Percentiles rank a stretch among this genome's conserved stretches.
phyloP scores from a whole-genome alignment of 805 yeast species.

The Hanseniaspora lachancei region DNA sequence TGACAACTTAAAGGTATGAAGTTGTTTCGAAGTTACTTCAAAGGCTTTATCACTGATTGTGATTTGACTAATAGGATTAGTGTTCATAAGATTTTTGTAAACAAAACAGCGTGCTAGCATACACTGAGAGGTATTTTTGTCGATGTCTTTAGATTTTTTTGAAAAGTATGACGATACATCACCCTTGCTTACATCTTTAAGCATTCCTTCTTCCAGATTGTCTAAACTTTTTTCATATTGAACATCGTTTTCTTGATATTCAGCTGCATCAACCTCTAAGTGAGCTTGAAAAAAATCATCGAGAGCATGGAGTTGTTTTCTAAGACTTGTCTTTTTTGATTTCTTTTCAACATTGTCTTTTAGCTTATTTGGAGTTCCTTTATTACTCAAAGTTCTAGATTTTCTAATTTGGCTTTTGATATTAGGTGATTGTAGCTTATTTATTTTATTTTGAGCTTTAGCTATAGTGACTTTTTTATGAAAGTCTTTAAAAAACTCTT shows the following conservation, averaged over 20 bases:
- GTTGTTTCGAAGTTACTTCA: not conserved
- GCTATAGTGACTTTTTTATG: not conserved
- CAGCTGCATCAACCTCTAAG: not conserved
- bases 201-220: not conserved
- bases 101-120: not conserved
- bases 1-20: not conserved
- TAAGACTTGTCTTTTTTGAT: not conserved
- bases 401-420: not conserved
- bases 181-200: not conserved
- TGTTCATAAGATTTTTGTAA: not conserved
- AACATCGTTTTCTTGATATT: not conserved
- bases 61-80: not conserved
- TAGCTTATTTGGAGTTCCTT: not conserved
- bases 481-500: not conserved
- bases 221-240: not conserved
- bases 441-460: not conserved
- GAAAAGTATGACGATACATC: not conserved
- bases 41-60: not conserved
- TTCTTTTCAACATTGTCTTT: not conserved
- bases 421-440: not conserved
- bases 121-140: not conserved
- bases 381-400: not conserved
- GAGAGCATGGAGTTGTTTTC: not conserved
- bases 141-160: not conserved
- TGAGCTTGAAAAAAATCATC: slow-evolving; percentile 3